These are phyloP conservation scores for Furcasterigmium furcatum DNA, from an alignment of 2,329 filamentous ascomycete genomes.

Conservation along the genomic window DNA sequence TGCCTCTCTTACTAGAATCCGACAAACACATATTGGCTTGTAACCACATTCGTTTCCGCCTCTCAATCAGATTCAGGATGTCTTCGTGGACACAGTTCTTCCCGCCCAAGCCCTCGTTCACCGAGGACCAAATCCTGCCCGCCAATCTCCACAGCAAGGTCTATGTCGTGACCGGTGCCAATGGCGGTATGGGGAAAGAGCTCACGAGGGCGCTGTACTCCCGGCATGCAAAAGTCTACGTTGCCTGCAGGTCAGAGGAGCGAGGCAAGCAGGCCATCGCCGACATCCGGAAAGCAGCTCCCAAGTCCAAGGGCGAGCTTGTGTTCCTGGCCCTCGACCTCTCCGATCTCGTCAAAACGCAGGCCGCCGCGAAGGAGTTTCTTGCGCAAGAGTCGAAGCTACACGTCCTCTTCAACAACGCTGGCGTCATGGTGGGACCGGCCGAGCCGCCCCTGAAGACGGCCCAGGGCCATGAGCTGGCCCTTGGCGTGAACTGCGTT, in stretches of 20 bases:
- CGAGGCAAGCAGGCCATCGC: constrained; percentile 42
- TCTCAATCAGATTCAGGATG: too few relatives aligned
- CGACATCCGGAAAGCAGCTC: constrained; percentile 30
- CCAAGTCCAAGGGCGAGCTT: constrained; percentile 33
- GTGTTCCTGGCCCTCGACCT: constrained; percentile 45
- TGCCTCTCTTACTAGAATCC: too few relatives aligned
- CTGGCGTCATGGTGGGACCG: constrained; percentile 37
- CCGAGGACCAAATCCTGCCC: too few relatives aligned
- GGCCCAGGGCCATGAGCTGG: constrained; percentile 36
- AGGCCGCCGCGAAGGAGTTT: constrained; percentile 24
- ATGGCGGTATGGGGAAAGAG: constrained; percentile 46
- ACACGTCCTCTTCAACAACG: constrained; percentile 42
- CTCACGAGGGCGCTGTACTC: constrained; percentile 50
- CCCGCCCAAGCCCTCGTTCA: too few relatives aligned
- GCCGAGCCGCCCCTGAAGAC: constrained; percentile 33
- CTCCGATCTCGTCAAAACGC: constrained; percentile 30
- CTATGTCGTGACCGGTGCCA: constrained; percentile 45
- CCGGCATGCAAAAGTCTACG: constrained; percentile 51
- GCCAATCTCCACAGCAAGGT: constrained; percentile 32
- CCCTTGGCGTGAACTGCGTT: constrained; percentile 35
- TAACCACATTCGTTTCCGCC: too few relatives aligned
- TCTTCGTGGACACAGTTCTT: too few relatives aligned
- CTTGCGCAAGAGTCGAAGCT: constrained; percentile 24
- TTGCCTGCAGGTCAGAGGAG: constrained; percentile 43
- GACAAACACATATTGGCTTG: too few relatives aligned